These are phyloP conservation scores for Pseudocercospora fijiensis DNA, from an alignment of 2,329 filamentous ascomycete species.

Conservation along the genomic window DNA sequence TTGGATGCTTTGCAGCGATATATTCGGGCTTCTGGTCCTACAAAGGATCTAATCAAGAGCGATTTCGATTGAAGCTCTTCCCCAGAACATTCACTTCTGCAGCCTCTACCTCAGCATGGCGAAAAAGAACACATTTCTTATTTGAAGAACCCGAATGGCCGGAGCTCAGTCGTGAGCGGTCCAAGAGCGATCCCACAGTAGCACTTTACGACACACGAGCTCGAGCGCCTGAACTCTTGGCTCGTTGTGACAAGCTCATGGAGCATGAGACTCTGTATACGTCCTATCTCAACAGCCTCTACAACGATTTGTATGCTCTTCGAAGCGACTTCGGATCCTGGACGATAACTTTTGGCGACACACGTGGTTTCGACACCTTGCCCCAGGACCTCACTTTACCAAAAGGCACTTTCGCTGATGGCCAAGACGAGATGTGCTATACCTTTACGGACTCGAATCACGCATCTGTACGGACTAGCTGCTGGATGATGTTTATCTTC, in stretches of 20 bases:
- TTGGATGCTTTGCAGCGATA: constrained; percentile 9
- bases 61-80: constrained; percentile 10
- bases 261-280: neutral
- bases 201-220: neutral
- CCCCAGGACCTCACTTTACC: neutral
- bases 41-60: constrained; percentile 1
- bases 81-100: constrained; percentile 5
- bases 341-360: neutral
- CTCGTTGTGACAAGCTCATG: neutral
- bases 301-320: neutral
- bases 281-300: neutral
- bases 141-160: neutral
- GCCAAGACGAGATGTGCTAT: neutral
- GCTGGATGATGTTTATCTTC: neutral
- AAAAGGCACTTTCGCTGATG: neutral
- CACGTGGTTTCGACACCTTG: neutral
- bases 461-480: neutral
- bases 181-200: neutral
- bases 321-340: neutral
- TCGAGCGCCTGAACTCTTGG: neutral
- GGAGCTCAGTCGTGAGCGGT: neutral
- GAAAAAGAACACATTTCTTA: neutral
- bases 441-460: neutral
- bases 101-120: constrained; percentile 2
- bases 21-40: constrained; percentile 3